These are phyloP conservation scores for Phaseolus lunatus DNA, from an alignment of 306 rosid species.

Conservation along the genomic window DNA sequence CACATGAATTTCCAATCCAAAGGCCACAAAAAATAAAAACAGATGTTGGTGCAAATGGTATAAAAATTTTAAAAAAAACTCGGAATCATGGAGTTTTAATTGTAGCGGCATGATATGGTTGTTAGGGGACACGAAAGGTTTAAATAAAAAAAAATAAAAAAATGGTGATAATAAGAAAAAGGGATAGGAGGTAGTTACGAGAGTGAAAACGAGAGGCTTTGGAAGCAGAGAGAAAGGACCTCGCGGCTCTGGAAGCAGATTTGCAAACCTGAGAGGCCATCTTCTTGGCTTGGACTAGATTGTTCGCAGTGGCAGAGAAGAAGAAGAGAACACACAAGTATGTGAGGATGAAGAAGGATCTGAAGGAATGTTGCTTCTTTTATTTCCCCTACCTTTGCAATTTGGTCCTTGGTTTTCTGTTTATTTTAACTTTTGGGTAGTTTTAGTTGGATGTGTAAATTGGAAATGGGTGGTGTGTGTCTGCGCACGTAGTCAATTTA, in stretches of 20 bases:
- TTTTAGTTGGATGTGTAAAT: background rate
- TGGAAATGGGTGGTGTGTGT: background rate
- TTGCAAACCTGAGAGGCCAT: conserved; percentile 76
- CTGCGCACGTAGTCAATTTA: background rate
- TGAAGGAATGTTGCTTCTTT: background rate
- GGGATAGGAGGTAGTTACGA: conserved; percentile 41
- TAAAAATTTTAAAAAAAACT: background rate
- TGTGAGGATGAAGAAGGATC: background rate
- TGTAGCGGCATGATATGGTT: background rate
- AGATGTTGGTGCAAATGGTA: background rate
- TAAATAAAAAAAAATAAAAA: background rate
- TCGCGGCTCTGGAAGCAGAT: conserved; percentile 78
- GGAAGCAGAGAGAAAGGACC: conserved; percentile 78
- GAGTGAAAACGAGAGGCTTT: conserved; percentile 68
- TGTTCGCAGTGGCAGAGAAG: background rate
- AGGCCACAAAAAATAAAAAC: background rate
- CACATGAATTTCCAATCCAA: background rate
- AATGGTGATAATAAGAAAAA: background rate
- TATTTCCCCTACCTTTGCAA: conserved; percentile 22
- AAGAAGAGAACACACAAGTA: background rate
- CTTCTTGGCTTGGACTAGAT: background rate
- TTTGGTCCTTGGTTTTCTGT: background rate
- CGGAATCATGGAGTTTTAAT: background rate
- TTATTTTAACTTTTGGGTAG: background rate
- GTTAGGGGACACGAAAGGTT: background rate